These are phyloP conservation scores for Fusarium luffae DNA, from an alignment of 2,329 filamentous ascomycete genomes.

Conservation along the genomic window DNA sequence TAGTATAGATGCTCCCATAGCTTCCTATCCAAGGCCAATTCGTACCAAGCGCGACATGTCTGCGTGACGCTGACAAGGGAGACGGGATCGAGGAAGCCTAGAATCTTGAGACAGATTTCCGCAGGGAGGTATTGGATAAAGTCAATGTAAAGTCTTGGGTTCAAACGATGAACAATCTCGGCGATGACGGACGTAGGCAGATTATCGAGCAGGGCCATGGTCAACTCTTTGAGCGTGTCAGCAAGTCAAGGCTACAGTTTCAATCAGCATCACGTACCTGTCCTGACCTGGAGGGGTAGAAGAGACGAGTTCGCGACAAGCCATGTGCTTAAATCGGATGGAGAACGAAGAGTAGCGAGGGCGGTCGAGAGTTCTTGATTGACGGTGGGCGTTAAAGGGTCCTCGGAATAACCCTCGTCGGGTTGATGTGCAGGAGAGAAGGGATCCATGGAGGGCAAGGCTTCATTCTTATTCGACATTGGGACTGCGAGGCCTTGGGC, in stretches of 20 bases:
- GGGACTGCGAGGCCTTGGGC: constrained; percentile 32
- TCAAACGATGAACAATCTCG: constrained; percentile 81
- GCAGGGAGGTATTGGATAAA: constrained; percentile 86
- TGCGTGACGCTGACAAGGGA: constrained; percentile 83
- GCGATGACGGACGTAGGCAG: constrained; percentile 84
- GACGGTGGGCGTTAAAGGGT: constrained; percentile 64
- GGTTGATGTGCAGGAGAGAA: constrained; percentile 68
- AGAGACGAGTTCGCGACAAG: constrained; percentile 61
- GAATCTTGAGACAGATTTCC: constrained; percentile 90
- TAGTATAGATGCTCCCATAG: constrained; percentile 88
- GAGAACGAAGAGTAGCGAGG: constrained; percentile 52
- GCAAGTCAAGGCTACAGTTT: not conserved
- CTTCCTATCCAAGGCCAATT: constrained; percentile 81
- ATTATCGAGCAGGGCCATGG: constrained; percentile 79
- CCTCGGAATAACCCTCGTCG: constrained; percentile 90
- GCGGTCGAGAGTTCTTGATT: constrained; percentile 48
- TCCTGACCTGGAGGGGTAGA: constrained; percentile 62
- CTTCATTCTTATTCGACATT: constrained; percentile 47
- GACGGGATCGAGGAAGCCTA: constrained; percentile 84
- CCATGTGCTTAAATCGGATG: constrained; percentile 61
- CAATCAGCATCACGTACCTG: constrained; percentile 53
- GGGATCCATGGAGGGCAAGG: constrained; percentile 54
- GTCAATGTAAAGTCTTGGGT: constrained; percentile 90
- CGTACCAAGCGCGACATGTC: constrained; percentile 84
- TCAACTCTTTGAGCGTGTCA: constrained; percentile 70